Percentiles rank a stretch among this genome's conserved stretches.
Evolutionary conservation across 176 grass and related monocot genomes (phyloP).

Genomic region (Triticum urartu): DNA sequence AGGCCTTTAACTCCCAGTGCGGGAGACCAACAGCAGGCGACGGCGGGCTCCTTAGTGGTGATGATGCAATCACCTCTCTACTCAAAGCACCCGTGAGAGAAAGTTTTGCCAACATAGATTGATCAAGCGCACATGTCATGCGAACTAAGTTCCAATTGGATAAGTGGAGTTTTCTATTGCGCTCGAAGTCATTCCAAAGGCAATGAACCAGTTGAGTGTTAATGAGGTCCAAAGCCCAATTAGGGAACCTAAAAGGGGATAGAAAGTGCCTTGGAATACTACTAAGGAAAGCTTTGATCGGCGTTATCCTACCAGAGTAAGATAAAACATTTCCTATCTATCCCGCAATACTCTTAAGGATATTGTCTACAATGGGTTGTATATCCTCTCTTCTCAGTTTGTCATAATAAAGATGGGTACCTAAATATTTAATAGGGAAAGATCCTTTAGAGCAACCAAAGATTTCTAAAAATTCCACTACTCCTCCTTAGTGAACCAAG

Average conservation of each 20-base stretch:
- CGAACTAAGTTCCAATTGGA: neutral
- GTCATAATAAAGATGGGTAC: neutral
- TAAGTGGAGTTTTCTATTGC: neutral
- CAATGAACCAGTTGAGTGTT: neutral
- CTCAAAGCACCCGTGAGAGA: too few species aligned
- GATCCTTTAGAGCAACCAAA: neutral
- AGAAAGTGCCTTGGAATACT: neutral
- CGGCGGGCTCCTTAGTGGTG: too few species aligned
- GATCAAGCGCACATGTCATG: neutral
- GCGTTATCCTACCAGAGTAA: neutral
- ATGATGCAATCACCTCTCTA: too few species aligned
- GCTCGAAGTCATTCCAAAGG: neutral
- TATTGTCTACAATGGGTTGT: neutral
- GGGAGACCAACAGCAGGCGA: too few species aligned
- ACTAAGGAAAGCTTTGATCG: neutral
- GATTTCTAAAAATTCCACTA: neutral
- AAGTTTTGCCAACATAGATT: too few species aligned
- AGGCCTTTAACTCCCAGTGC: too few species aligned
- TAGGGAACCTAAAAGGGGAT: neutral
- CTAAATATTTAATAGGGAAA: neutral
- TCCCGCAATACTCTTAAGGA: neutral
- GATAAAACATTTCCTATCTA: neutral
- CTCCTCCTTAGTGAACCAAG: neutral
- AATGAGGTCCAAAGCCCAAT: neutral
- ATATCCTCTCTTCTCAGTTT: neutral